Conservation (phyloP, 2,329 filamentous ascomycete genomes). For the Trichoderma sp. region DNA sequence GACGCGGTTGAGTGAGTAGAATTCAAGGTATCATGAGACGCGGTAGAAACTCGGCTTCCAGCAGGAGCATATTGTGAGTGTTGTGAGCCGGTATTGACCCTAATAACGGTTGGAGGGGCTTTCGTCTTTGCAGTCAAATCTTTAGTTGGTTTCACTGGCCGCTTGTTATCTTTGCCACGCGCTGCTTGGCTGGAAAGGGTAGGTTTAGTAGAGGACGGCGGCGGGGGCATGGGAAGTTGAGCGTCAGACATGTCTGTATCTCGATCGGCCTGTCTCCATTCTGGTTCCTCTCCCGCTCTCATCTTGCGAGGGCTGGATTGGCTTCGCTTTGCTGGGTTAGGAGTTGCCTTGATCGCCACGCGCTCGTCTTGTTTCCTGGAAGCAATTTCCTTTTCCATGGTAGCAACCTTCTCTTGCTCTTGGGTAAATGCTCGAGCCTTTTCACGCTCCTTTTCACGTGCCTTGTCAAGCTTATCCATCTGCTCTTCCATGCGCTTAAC, state of each 20-base stretch:
- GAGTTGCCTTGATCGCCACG: constrained; percentile 42
- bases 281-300: constrained; percentile 40
- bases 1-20: constrained; percentile 42
- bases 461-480: constrained; percentile 65
- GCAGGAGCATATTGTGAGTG: constrained; percentile 59
- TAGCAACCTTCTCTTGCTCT: constrained; percentile 56
- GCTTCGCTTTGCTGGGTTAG: constrained; percentile 52
- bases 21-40: constrained; percentile 49
- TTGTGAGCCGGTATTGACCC: constrained; percentile 68
- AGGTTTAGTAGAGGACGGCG: constrained; percentile 59
- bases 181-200: constrained; percentile 49
- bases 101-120: constrained; percentile 69
- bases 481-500: constrained; percentile 62
- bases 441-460: constrained; percentile 68
- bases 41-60: constrained; percentile 55
- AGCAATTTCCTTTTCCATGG: constrained; percentile 55
- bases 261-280: constrained; percentile 37
- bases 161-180: constrained; percentile 57
- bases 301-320: constrained; percentile 49
- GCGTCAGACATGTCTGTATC: constrained; percentile 61
- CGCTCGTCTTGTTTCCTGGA: constrained; percentile 57
- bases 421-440: constrained; percentile 63
- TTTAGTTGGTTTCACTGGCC: constrained; percentile 64
- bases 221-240: constrained; percentile 59
- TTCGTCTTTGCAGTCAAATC: constrained; percentile 61